Conservation (phyloP, 164 flowering plant genomes). For the Sedum album region DNA sequence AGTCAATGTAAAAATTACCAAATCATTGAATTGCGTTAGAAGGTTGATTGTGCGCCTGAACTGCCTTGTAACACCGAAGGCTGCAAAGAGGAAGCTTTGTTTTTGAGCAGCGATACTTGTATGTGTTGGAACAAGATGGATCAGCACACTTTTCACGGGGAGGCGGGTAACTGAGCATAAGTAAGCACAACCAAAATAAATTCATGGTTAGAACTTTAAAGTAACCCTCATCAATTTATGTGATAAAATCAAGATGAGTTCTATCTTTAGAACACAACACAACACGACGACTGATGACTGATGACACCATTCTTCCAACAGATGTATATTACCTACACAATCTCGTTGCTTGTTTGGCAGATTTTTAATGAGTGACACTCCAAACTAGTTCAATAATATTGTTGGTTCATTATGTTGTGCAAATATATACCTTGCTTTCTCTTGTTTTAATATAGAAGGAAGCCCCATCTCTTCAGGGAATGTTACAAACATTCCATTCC, state of each 20-base stretch:
- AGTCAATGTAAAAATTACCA: neutral
- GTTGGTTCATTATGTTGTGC: neutral
- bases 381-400: neutral
- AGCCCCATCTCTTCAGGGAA: conserved; percentile 40
- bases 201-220: neutral
- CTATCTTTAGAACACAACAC: neutral
- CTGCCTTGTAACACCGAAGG: conserved; percentile 61
- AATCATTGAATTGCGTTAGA: conserved; percentile 28
- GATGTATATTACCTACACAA: neutral
- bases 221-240: neutral
- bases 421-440: conserved; percentile 25
- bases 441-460: conserved; percentile 30
- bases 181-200: neutral
- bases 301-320: neutral
- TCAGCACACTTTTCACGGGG: conserved; percentile 75
- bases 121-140: conserved; percentile 51
- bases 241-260: neutral
- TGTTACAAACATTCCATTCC: conserved; percentile 30
- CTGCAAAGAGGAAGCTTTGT: conserved; percentile 70
- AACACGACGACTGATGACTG: neutral
- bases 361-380: neutral
- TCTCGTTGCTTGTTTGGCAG: too few relatives aligned
- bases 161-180: conserved; percentile 56
- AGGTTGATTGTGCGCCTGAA: conserved; percentile 27
- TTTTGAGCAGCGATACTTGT: conserved; percentile 69